Evolutionary conservation across 2,329 filamentous ascomycete species (phyloP).

Genomic region (Monosporascus ibericus): DNA sequence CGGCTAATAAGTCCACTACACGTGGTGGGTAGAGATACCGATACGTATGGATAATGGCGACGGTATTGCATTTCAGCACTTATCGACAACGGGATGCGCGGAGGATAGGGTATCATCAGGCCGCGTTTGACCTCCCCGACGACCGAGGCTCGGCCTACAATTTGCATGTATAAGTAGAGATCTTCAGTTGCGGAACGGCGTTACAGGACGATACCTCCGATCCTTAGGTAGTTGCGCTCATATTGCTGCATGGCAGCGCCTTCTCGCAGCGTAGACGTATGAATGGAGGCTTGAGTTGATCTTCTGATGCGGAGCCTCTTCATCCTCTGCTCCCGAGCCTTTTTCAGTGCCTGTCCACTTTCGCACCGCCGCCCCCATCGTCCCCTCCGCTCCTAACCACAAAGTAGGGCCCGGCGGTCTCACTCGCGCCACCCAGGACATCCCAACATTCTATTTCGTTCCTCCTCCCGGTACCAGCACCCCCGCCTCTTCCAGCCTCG

Average conservation of each 20-base stretch:
- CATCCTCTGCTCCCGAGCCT: neutral
- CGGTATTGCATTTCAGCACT: neutral
- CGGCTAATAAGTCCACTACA: neutral
- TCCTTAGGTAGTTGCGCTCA: neutral
- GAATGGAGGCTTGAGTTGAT: neutral
- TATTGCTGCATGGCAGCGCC: neutral
- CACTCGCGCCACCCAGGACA: conserved; percentile 58
- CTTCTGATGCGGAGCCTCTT: neutral
- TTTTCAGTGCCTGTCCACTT: neutral
- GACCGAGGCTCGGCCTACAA: neutral
- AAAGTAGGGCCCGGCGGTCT: conserved; percentile 67
- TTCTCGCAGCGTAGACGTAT: neutral
- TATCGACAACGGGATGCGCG: neutral
- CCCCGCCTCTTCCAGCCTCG: conserved; percentile 11
- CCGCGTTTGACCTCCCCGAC: neutral
- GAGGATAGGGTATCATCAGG: neutral
- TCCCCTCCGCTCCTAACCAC: conserved; percentile 58
- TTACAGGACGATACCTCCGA: neutral
- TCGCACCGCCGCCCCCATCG: neutral
- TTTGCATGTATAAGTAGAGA: neutral
- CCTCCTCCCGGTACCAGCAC: neutral
- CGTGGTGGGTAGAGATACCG: neutral
- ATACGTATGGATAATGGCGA: neutral
- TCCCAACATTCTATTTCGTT: conserved; percentile 60
- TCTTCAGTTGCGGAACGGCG: neutral